These are phyloP conservation scores for Populus euphratica DNA, from an alignment of 345 rosid species.

Conservation along the genomic window DNA sequence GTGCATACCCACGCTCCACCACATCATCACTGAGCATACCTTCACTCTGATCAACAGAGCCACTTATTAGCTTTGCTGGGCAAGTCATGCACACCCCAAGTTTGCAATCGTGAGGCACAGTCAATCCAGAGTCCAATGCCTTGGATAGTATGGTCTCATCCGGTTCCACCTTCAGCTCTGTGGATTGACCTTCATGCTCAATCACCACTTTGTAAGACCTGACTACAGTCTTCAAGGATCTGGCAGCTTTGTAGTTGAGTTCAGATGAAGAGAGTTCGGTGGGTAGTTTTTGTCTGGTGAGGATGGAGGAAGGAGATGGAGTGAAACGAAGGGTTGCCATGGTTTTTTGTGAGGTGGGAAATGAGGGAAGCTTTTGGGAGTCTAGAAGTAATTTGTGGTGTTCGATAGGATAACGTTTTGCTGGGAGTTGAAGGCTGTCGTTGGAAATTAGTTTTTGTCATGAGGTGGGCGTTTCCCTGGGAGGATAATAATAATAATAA, in stretches of 20 bases:
- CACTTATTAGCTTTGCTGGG: conserved; percentile 72
- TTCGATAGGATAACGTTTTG: conserved; percentile 35
- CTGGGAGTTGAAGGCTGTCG: neutral
- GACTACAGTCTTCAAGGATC: conserved; percentile 24
- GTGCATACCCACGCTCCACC: conserved; percentile 78
- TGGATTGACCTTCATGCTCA: conserved; percentile 64
- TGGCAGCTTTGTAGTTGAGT: conserved; percentile 12
- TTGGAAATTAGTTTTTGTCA: neutral
- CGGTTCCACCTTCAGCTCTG: conserved; percentile 76
- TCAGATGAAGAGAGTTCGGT: conserved; percentile 22
- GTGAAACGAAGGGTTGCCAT: conserved; percentile 65
- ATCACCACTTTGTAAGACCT: conserved; percentile 66
- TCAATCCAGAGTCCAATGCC: conserved; percentile 72
- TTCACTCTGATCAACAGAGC: conserved; percentile 85
- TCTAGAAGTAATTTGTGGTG: conserved; percentile 25
- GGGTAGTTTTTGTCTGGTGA: conserved; percentile 36
- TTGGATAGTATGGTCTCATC: conserved; percentile 81
- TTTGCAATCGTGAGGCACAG: conserved; percentile 83
- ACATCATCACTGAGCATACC: conserved; percentile 99
- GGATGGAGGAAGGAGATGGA: conserved; percentile 43
- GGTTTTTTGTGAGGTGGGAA: conserved; percentile 13
- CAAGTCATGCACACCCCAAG: conserved; percentile 99
- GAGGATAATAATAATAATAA: too few relatives aligned
- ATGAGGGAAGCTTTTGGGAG: conserved; percentile 5
- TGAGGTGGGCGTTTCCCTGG: neutral